phyloP scores from a whole-genome alignment of 345 rosid genomes.

The Eucalyptus camaldulensis region DNA sequence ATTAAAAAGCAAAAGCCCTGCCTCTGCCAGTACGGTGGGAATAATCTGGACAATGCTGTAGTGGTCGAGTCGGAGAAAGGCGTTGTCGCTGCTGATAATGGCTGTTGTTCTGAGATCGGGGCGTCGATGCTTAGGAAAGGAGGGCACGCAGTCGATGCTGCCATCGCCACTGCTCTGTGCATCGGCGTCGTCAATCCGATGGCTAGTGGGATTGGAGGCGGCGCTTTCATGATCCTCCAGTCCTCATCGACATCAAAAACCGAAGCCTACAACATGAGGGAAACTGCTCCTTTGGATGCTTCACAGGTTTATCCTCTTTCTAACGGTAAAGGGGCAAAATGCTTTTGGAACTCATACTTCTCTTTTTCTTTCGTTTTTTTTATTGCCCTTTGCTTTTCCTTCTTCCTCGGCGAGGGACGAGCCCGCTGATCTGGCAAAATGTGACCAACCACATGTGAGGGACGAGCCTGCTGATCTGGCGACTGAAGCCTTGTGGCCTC shows the following conservation, averaged over 20 bases:
- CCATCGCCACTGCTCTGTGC: constrained; percentile 70
- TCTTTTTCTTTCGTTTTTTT: too few relatives aligned
- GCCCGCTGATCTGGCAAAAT: too few relatives aligned
- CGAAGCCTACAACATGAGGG: constrained; percentile 84
- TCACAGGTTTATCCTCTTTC: constrained; percentile 33
- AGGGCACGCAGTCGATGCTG: constrained; percentile 90
- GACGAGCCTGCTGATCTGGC: too few relatives aligned
- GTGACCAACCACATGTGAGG: too few relatives aligned
- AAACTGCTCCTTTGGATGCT: constrained; percentile 87
- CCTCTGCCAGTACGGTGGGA: neutral
- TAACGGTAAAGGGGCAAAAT: neutral
- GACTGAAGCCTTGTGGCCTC: too few relatives aligned
- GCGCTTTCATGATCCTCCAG: constrained; percentile 78
- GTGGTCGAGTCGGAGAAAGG: constrained; percentile 64
- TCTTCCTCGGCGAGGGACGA: too few relatives aligned
- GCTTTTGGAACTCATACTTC: too few relatives aligned
- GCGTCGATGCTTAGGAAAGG: constrained; percentile 61
- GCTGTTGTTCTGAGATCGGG: constrained; percentile 78
- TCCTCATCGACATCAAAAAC: constrained; percentile 32
- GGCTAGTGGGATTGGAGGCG: constrained; percentile 97
- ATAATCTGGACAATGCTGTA: constrained; percentile 6
- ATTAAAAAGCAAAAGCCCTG: too few relatives aligned
- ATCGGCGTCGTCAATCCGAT: constrained; percentile 80
- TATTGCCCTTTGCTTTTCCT: too few relatives aligned
- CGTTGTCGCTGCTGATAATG: constrained; percentile 90